Base-by-base conservation (phyloP, 1,284 basidiomycete genomes). In the Inonotus hispidus region DNA sequence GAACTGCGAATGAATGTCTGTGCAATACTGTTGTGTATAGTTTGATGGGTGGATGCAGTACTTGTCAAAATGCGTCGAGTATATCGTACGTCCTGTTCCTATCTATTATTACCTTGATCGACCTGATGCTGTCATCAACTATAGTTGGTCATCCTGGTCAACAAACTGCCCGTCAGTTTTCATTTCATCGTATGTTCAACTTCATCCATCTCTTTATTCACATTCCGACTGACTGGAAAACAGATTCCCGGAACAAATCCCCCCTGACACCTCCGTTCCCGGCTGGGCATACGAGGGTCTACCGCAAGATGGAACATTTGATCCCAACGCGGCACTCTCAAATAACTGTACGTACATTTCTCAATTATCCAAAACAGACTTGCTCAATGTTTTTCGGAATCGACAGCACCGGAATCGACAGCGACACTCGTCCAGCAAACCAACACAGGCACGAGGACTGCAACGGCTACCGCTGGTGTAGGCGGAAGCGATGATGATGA, bases 11-110 rank as follows among this genome's bases (percentile, higher is more conserved):
- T 19, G 35, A n/a, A 4, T 67, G 66, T 56, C 41, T 64, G 25
- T 67, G 66, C 59, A 64, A 56, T 38, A 63, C 63, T 2, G 63
- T 67, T 25, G 57, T 65, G 45, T 67, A 66, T 53, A 59, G 59
- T 1, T 19, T 67, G 43, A 61, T 64, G 53, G 52, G 58, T 6
- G 66, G 60, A 14, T 67, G 66, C 39, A 62, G 58, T 32, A 60
- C 63, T 25, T 67, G 66, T 41, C 66, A 67, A 46, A 64, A 63
- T 35, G 58, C 43, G n/a, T 59, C 64, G 10, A 52, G 61, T 41
- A 49, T 60, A 25, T 49, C 60, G 63, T 64, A 50, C 32, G 60
- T 62, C 21, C 14, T 8, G 19, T 25, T 41, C 29, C 47, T 21
- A 19, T 5, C 16, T 7, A 21, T 8, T 37, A 21, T 19, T 38